Evolutionary conservation across 1,284 basidiomycete species (phyloP).

Genomic region (Mrakiaceae sp.): DNA sequence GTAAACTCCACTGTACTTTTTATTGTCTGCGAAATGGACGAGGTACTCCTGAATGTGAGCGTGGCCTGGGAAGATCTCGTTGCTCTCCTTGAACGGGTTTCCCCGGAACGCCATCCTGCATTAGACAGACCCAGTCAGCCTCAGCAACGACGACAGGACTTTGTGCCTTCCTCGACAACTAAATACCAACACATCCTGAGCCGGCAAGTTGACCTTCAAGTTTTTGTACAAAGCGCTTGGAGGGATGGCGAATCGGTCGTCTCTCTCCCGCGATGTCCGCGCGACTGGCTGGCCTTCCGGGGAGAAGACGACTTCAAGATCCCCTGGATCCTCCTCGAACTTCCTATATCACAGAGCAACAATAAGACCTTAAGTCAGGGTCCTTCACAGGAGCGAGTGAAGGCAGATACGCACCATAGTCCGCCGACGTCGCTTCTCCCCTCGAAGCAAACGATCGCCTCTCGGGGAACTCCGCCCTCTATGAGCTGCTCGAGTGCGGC

Average conservation of each 20-base stretch:
- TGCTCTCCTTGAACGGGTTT: neutral
- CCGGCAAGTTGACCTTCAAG: no score
- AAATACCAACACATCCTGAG: no score
- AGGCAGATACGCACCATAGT: neutral
- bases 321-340: neutral
- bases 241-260: no score
- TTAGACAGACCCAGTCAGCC: neutral
- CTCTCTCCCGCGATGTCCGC: neutral
- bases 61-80: slow-evolving; percentile 3
- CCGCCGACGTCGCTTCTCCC: slow-evolving; percentile 7
- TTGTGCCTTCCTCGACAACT: no score
- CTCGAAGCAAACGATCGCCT: slow-evolving; percentile 1
- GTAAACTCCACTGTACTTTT: neutral
- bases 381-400: neutral
- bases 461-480: neutral
- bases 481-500: slow-evolving; percentile 1
- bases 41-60: neutral
- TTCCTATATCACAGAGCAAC: neutral
- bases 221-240: no score
- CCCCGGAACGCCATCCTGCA: slow-evolving; percentile 1
- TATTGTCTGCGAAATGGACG: neutral
- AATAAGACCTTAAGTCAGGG: neutral
- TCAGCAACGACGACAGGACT: no score
- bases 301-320: neutral
- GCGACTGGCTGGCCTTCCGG: neutral